These are phyloP conservation scores for Zasmidium cellare DNA, from an alignment of 2,329 filamentous ascomycete genomes.

Conservation along the genomic window DNA sequence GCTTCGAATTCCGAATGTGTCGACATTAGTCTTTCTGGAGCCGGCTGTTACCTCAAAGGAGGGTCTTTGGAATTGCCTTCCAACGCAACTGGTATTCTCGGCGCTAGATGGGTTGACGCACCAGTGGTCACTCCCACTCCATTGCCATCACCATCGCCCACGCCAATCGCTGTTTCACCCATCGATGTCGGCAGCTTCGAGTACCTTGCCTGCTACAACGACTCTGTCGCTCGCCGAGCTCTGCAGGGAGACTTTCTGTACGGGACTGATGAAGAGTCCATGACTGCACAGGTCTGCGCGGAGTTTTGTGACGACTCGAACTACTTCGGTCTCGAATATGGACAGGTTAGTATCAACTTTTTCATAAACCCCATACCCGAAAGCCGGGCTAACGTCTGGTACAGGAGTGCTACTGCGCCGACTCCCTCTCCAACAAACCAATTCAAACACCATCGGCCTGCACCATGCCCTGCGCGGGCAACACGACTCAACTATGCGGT, in stretches of 20 bases:
- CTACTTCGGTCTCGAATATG: background rate
- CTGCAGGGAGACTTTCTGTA: slow-evolving; percentile 5
- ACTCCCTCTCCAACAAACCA: background rate
- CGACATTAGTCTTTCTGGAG: slow-evolving; percentile 18
- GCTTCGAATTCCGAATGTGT: slow-evolving; percentile 24
- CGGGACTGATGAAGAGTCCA: background rate
- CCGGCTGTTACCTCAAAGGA: background rate
- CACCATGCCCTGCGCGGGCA: background rate
- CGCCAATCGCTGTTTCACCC: background rate
- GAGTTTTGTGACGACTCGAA: slow-evolving; percentile 2
- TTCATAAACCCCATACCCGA: too few relatives aligned
- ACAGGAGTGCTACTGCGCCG: background rate
- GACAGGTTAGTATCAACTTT: too few relatives aligned
- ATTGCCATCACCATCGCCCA: background rate
- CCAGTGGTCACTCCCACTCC: background rate
- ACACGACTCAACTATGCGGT: background rate
- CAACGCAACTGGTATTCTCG: background rate
- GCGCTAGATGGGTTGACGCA: background rate
- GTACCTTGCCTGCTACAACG: slow-evolving; percentile 14
- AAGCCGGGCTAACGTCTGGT: background rate
- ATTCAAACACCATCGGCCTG: background rate
- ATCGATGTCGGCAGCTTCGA: slow-evolving; percentile 6
- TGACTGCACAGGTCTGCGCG: slow-evolving; percentile 10
- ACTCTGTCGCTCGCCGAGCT: slow-evolving; percentile 4
- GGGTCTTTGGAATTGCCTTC: background rate